Evolutionary conservation across 306 rosid species (phyloP), one percentile per base, ranked within the genome.

Genomic region (Prunus mume): DNA sequence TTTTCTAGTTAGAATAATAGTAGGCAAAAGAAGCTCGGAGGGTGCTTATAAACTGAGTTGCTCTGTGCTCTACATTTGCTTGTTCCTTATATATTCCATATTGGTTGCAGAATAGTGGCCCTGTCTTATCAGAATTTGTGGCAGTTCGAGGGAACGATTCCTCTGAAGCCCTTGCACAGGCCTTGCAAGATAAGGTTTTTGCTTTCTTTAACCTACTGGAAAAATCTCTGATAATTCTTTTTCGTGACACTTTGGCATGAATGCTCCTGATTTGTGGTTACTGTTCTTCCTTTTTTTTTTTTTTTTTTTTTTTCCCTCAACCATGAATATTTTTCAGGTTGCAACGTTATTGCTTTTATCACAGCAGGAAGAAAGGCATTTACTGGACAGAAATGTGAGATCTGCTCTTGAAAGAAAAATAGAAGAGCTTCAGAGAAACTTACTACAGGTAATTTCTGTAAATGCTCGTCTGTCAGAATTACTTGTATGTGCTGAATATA

Each of bases 351-450:
- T 96, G 83, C 96, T 90, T 80, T 83, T 96, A 64, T 96, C 99
- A 22, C 99, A 96, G 87, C 93, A 96, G 80, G 99, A 96, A 54
- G 99, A 92, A 85, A 89, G 99, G 74, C 80, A 92, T 85, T 79
- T 91, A 69, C 85, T 96, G 72, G 96, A 92, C 83, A 88, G 89
- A 79, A 90, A 96, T 89, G 96, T 92, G 79, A 87, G 69, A 73
- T 83, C 81, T 41, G 93, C 97, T 75, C 93, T 92, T 79, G 91
- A 92, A 85, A 90, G 73, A 47, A 92, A 88, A 88, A 79, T 72
- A 47, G 99, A 92, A 80, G 98, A 92, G 79, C 99, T 96, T 80
- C 91, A 87, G 78, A 88, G 90, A 84, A 96, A 86, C 86, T 85
- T 96, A 78, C 78, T 82, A n/a, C 99, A 96, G 97, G 99, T 95